phyloP scores from a whole-genome alignment of 208 protist genomes.

The Tritrichomonas musculus region DNA sequence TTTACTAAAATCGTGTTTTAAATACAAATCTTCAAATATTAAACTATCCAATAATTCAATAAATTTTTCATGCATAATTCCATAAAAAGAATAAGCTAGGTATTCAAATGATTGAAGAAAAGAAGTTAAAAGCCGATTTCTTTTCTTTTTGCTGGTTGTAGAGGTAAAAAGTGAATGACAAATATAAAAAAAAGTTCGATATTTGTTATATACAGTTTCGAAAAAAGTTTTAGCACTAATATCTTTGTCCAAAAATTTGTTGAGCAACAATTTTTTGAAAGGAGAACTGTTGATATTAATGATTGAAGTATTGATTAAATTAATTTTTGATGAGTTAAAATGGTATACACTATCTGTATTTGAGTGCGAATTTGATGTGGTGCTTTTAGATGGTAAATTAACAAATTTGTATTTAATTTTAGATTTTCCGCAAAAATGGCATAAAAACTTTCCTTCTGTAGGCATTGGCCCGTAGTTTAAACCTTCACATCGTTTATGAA shows the following conservation, averaged over 20 bases:
- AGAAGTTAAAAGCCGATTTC: neutral
- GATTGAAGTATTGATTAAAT: too few relatives aligned
- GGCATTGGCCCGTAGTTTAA: neutral
- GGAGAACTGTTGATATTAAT: too few relatives aligned
- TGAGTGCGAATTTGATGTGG: too few relatives aligned
- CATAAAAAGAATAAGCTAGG: neutral
- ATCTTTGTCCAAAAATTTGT: neutral
- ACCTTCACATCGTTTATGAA: neutral
- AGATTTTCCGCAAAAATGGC: conserved; percentile 8
- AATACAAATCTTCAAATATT: neutral
- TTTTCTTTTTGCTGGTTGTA: neutral
- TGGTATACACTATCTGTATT: neutral
- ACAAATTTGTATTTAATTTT: neutral
- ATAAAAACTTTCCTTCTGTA: neutral
- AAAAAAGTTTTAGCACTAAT: neutral
- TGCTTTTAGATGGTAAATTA: neutral
- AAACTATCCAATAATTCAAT: neutral
- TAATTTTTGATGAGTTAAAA: too few relatives aligned
- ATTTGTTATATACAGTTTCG: neutral
- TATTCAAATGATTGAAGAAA: neutral
- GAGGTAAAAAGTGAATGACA: neutral
- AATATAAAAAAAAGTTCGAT: neutral
- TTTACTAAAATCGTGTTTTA: neutral
- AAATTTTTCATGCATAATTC: neutral
- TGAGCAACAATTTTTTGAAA: neutral